Base-by-base conservation (phyloP, 1,284 basidiomycete species). In the Schizopora paradoxa region DNA sequence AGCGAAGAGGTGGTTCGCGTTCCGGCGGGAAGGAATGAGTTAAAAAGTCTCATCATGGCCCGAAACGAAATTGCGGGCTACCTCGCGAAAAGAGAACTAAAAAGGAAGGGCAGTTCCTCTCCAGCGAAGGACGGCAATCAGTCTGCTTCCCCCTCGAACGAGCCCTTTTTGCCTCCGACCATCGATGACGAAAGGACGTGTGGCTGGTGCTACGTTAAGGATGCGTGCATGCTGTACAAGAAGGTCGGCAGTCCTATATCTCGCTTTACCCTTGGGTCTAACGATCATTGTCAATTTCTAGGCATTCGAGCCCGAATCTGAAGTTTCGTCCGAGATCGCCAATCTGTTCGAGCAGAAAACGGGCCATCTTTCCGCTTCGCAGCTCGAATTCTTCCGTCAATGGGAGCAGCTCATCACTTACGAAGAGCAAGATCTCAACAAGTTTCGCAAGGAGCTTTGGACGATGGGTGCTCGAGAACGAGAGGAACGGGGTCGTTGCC, bases 191-290 rank as follows among this genome's bases (percentile, higher is more conserved):
- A 82, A 44, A 69, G 82, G 45, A 69, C 76, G 16, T 99, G 95
- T 64, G 77, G 79, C 55, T 76, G 71, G 43, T 99, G 95, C 61
- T 98, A 85, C 60, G 75, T 77, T 0, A 67, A 87, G 4, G 89
- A 97, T 56, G 77, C 80, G 1, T 99, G 96, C 65, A 93, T 97
- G 86, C 72, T 99, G 4, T 98, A 93, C 65, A 87, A 93, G 40
- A 86, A 86, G 70, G 89, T 86, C 51, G 33, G 74, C 56, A n/a
- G 65, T 38, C 4, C 13, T 36, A 18, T 57, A 19, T 4, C 43
- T 11, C 10, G 26, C 46, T 32, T 51, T 29, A 8, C 40, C 23
- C 33, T 35, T 23, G n/a, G 23, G 21, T 46, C 40, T 39, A 41
- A 51, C 29, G 23, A 27, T 19, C 22, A n/a, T n/a, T n/a, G n/a